These are phyloP conservation scores for Fusarium euwallaceae DNA, from an alignment of 2,329 filamentous ascomycete genomes.

Conservation along the genomic window DNA sequence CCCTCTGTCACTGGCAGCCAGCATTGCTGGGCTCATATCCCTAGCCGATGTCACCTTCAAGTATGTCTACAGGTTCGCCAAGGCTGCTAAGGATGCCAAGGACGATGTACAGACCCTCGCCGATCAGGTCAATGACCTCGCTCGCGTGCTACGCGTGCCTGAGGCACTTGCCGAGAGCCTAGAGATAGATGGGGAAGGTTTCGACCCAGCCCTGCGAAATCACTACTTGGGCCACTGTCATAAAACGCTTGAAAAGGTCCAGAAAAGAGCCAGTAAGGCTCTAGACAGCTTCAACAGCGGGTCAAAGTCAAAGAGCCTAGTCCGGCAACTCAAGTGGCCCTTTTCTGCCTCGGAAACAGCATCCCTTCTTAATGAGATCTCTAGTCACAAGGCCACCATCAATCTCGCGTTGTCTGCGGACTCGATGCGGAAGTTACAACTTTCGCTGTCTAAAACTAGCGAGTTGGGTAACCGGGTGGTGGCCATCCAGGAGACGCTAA, in stretches of 20 bases:
- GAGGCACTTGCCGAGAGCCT: background rate
- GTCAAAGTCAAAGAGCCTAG: background rate
- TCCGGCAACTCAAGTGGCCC: constrained; percentile 27
- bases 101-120: background rate
- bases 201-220: background rate
- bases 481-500: background rate
- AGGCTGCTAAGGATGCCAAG: background rate
- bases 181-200: background rate
- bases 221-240: background rate
- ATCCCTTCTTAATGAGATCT: constrained; percentile 17
- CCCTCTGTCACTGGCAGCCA: background rate
- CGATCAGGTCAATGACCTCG: background rate
- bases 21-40: background rate
- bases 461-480: background rate
- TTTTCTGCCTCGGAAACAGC: constrained; percentile 22
- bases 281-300: background rate
- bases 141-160: background rate
- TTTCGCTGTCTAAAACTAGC: background rate
- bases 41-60: background rate
- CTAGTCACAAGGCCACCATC: constrained; percentile 26
- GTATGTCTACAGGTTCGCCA: background rate
- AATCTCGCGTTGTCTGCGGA: constrained; percentile 17
- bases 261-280: background rate
- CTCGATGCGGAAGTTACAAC: constrained; percentile 13
- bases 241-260: background rate